Conservation (phyloP, 164 flowering plant genomes). For the Euptelea pleiosperma region DNA sequence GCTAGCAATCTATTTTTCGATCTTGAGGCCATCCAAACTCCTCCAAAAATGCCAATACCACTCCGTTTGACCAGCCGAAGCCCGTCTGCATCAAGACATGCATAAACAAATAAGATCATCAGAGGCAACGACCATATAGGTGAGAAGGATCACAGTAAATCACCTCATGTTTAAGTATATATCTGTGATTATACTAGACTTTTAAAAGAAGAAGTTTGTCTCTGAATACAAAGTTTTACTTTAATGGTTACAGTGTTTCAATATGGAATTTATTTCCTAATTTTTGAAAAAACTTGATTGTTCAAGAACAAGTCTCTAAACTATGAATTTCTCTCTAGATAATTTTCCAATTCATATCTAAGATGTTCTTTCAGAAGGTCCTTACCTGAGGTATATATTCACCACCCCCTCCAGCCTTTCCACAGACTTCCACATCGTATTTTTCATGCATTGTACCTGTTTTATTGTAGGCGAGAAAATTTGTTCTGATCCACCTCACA, state of each 20-base stretch:
- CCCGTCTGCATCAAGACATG: slow-evolving; percentile 63
- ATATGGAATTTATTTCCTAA: too few species aligned
- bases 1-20: slow-evolving; percentile 34
- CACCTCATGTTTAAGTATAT: not conserved
- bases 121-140: not conserved
- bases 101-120: not conserved
- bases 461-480: slow-evolving; percentile 67
- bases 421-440: slow-evolving; percentile 60
- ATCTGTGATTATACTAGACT: not conserved
- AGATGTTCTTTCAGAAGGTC: not conserved
- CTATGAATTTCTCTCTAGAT: not conserved
- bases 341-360: not conserved
- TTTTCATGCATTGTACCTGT: slow-evolving; percentile 80
- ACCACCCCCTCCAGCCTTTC: slow-evolving; percentile 73
- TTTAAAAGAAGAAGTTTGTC: too few species aligned
- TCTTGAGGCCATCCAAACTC: slow-evolving; percentile 92
- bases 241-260: too few species aligned
- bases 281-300: too few species aligned
- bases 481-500: slow-evolving; percentile 75
- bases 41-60: slow-evolving; percentile 79
- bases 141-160: not conserved
- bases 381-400: slow-evolving; percentile 73
- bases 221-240: too few species aligned
- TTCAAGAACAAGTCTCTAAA: too few species aligned
- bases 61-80: slow-evolving; percentile 98